phyloP scores from a whole-genome alignment of 345 rosid genomes.

The Camelina neglecta region DNA sequence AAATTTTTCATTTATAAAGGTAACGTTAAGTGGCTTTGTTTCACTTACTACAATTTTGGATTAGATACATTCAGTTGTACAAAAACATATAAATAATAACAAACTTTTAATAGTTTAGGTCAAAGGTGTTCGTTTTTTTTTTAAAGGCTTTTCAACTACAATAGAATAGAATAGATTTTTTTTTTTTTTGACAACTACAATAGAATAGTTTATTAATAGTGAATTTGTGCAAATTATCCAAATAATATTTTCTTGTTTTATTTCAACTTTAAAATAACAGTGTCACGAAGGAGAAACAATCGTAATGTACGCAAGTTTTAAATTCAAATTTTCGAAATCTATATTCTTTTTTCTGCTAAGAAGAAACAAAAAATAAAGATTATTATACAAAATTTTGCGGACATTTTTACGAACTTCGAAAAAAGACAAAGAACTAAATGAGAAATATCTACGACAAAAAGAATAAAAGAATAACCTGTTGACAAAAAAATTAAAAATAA shows the following conservation, averaged over 20 bases:
- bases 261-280: no score
- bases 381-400: neutral
- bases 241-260: neutral
- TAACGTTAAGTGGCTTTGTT: constrained; percentile 1
- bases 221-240: neutral
- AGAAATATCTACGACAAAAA: constrained; percentile 34
- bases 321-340: neutral
- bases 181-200: neutral
- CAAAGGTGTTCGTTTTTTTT: neutral
- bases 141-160: neutral
- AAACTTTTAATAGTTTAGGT: neutral
- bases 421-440: constrained; percentile 29
- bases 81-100: neutral
- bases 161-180: neutral
- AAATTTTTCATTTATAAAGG: neutral
- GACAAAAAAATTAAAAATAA: neutral
- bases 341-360: neutral
- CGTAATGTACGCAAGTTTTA: neutral
- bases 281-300: neutral
- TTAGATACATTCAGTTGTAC: neutral
- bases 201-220: neutral
- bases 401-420: constrained; percentile 22
- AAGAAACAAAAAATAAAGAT: neutral
- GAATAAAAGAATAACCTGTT: neutral
- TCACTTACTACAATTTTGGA: constrained; percentile 3